Percentiles rank a stretch among this genome's conserved stretches.
Conservation (phyloP, 306 rosid genomes). For the Canavalia gladiata region DNA sequence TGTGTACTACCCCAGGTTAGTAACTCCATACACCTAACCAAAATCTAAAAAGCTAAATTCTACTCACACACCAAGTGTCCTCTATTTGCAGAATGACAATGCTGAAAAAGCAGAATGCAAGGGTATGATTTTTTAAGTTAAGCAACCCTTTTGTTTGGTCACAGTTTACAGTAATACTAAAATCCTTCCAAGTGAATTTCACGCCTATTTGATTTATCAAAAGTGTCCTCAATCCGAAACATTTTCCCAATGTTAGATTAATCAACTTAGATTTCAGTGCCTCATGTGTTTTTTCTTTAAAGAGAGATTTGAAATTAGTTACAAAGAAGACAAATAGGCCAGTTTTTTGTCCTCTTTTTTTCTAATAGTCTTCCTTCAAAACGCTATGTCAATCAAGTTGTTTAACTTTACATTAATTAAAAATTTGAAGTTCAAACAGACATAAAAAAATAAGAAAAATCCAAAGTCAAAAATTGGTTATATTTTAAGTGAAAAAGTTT, state of each 20-base stretch:
- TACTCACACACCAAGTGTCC: background rate
- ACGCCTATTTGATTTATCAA: slow-evolving; percentile 19
- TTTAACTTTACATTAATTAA: background rate
- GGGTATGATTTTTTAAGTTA: slow-evolving; percentile 4
- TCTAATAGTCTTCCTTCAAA: background rate
- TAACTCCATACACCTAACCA: slow-evolving; percentile 45
- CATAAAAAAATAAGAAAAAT: no score
- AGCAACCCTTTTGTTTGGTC: slow-evolving; percentile 30
- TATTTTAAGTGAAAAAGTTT: no score
- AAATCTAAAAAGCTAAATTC: background rate
- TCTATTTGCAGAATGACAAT: background rate
- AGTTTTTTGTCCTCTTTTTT: background rate
- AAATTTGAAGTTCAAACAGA: background rate
- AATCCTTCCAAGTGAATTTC: background rate
- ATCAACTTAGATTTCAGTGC: slow-evolving; percentile 46
- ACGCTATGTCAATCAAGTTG: background rate
- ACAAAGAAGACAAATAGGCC: background rate
- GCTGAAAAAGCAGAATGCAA: background rate
- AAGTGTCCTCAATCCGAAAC: background rate
- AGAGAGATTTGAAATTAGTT: background rate
- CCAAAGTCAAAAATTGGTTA: no score
- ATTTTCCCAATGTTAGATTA: background rate
- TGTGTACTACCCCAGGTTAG: slow-evolving; percentile 35
- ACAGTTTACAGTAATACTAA: background rate
- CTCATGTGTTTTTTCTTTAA: background rate